These are phyloP conservation scores for Blastosporella zonata DNA, from an alignment of 1,284 basidiomycete genomes.

Conservation along the genomic window DNA sequence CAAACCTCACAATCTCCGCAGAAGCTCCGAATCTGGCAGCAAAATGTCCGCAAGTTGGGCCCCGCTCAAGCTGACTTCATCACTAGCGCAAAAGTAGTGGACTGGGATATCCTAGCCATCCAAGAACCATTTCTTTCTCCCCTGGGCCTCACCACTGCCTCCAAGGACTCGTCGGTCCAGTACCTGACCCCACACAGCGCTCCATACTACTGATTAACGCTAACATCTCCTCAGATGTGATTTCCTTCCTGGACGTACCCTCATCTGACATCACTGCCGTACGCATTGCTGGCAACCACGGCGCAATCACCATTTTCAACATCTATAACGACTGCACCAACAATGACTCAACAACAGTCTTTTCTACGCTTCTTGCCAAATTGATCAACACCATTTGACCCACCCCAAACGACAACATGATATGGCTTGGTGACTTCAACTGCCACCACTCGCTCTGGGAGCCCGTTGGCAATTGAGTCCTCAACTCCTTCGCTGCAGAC, in stretches of 20 bases:
- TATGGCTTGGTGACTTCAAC: conserved; percentile 50
- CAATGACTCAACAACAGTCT: neutral
- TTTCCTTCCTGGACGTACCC: neutral
- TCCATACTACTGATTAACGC: neutral
- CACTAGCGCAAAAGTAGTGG: neutral
- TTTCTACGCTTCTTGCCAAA: too few species aligned
- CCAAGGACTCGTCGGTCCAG: neutral
- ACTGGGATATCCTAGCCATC: neutral
- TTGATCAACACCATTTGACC: too few species aligned
- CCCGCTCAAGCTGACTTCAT: neutral
- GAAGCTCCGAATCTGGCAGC: neutral
- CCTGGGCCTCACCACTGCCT: neutral
- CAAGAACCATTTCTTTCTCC: neutral
- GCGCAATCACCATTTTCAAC: neutral
- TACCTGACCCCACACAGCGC: neutral
- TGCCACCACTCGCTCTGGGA: conserved; percentile 35
- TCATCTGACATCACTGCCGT: neutral
- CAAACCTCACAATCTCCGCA: too few species aligned
- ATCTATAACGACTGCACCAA: conserved; percentile 7
- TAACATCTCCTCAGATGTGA: neutral
- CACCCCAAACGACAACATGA: conserved; percentile 1
- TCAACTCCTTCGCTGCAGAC: neutral
- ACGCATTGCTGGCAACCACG: neutral
- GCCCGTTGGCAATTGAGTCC: neutral
- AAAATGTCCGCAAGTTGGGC: neutral